Base-by-base conservation (phyloP, 768 basidiomycete species). In the Boletus bicolor region DNA sequence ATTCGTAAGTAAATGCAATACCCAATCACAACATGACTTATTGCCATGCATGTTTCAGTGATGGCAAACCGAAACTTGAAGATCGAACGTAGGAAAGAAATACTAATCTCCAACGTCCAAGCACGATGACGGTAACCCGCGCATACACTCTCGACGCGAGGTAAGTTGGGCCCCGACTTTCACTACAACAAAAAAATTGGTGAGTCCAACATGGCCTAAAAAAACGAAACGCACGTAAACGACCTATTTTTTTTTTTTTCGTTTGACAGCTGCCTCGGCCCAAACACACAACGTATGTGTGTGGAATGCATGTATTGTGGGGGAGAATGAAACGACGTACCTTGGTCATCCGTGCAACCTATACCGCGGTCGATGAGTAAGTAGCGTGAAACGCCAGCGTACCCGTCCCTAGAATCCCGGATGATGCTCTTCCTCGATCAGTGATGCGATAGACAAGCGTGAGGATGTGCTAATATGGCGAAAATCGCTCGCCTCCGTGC, bases 361-460 rank as follows among this genome's bases (percentile, higher is more conserved):
- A 19, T 19, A 19, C 14, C n/a, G 36, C 15, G 7, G 7, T 17
- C 28, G 30, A 24, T 3, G 24, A 41, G 44, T 17, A 7, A 17
- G 26, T 6, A 28, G 28, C 6, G 28, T 28, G 21, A 28, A 28
- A 28, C 28, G 28, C 28, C 28, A 43, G 73, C 85, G 28, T 64
- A 93, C 93, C 86, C 79, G 93, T 87, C 44, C 85, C 83, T 19
- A 1, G 77, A 51, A 73, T 94, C 93, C 9, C 83, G 82, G 32
- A 93, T 82, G 7, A 84, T 87, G 61, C 19, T 91, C 90, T 61
- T 97, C 94, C 61, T 97, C 94, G 21, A 24, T 24, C 21, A 2
- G 83, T 77, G 48, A 99, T 81, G 30, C 94, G 87, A 68, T 95
- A 90, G 0, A 94, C 73, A 0, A 96, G 96, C 4, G 86, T 85